Percentiles rank a stretch among this genome's conserved stretches.
These are phyloP conservation scores for Thalassiosira delicatula DNA, from an alignment of 352 stramenopile species.

Conservation along the genomic window DNA sequence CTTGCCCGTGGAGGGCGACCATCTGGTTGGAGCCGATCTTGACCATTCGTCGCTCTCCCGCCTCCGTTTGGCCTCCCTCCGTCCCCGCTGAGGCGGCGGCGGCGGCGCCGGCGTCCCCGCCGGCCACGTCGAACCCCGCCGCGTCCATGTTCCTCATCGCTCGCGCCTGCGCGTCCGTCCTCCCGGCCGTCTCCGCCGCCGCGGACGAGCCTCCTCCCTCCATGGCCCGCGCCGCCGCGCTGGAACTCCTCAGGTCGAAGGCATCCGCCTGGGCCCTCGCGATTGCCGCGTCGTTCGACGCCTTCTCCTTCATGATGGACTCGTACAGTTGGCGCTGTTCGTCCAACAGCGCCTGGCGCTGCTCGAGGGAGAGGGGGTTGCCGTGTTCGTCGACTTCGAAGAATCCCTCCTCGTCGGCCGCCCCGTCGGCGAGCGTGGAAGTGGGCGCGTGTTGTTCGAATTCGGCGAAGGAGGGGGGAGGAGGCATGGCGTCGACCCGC, in stretches of 20 bases:
- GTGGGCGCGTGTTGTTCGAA: too few species aligned
- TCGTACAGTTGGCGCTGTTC: slow-evolving; percentile 78
- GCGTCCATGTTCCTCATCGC: slow-evolving; percentile 18
- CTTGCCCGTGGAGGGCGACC: slow-evolving; percentile 72
- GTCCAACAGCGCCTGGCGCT: slow-evolving; percentile 70
- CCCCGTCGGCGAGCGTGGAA: too few species aligned
- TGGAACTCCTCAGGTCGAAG: slow-evolving; percentile 71
- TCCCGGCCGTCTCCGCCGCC: too few species aligned
- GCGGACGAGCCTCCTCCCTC: too few species aligned
- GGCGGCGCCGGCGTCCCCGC: background rate
- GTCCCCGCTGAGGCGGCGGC: background rate
- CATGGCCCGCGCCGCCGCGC: slow-evolving; percentile 45
- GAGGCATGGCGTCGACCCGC: slow-evolving; percentile 1
- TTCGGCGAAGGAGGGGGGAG: slow-evolving; percentile 51
- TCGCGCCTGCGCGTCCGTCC: background rate
- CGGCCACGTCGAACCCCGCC: slow-evolving; percentile 2
- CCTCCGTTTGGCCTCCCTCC: slow-evolving; percentile 1
- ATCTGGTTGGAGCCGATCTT: slow-evolving; percentile 67
- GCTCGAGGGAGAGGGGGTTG: slow-evolving; percentile 53
- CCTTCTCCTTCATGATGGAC: slow-evolving; percentile 72
- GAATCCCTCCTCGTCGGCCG: slow-evolving; percentile 49
- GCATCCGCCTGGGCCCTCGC: slow-evolving; percentile 55
- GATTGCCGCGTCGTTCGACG: slow-evolving; percentile 52
- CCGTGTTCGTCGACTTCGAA: slow-evolving; percentile 69
- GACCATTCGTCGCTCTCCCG: slow-evolving; percentile 33